Percentiles rank a stretch among this genome's conserved stretches.
phyloP scores from a whole-genome alignment of 2,329 filamentous ascomycete species.

The Hypoxylon sp. region DNA sequence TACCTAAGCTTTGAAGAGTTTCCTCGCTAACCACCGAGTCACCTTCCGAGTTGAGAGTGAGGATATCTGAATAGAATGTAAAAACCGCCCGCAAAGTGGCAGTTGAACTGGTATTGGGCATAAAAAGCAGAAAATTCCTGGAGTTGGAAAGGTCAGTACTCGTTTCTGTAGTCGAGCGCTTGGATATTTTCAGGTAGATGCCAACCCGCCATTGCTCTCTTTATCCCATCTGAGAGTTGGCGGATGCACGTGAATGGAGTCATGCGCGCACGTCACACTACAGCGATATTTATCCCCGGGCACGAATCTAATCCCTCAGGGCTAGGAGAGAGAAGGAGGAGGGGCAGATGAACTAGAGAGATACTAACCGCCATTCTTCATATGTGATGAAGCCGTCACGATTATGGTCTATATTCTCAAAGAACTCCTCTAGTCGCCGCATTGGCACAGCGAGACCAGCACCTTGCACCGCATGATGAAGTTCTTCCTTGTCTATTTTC shows the following conservation, averaged over 20 bases:
- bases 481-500: slow-evolving; percentile 86
- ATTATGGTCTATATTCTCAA: slow-evolving; percentile 89
- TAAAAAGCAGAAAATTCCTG: slow-evolving; percentile 94
- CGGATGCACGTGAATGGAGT: not conserved
- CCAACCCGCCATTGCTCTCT: not conserved
- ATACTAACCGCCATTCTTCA: slow-evolving; percentile 92
- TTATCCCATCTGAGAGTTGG: not conserved
- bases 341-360: not conserved
- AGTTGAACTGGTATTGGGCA: slow-evolving; percentile 72
- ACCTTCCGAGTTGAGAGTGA: slow-evolving; percentile 91
- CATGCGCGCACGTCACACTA: not conserved
- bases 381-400: slow-evolving; percentile 90
- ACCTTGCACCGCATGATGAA: slow-evolving; percentile 80
- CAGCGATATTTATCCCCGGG: not conserved
- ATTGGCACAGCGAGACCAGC: slow-evolving; percentile 84
- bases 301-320: slow-evolving; percentile 33
- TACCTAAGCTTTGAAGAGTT: slow-evolving; percentile 94
- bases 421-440: slow-evolving; percentile 85
- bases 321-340: slow-evolving; percentile 7
- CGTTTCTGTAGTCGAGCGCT: not conserved
- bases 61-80: slow-evolving; percentile 90
- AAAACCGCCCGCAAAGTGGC: slow-evolving; percentile 84
- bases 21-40: slow-evolving; percentile 94
- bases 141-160: slow-evolving; percentile 24
- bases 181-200: slow-evolving; percentile 4